These are phyloP conservation scores for Pisolithus microcarpus DNA, from an alignment of 768 basidiomycete species.

Conservation along the genomic window DNA sequence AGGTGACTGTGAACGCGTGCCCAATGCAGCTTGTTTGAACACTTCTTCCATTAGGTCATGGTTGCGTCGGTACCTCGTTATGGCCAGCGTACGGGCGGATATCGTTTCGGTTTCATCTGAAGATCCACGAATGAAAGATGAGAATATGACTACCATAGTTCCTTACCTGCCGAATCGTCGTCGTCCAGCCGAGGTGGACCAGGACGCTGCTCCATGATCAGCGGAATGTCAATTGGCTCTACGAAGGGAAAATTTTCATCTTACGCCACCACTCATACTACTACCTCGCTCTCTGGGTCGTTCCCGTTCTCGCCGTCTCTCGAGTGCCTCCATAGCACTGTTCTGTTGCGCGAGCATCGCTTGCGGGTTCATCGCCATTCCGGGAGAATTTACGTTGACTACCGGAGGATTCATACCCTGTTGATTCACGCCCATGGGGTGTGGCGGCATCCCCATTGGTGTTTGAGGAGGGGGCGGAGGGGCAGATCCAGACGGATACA, in stretches of 20 bases:
- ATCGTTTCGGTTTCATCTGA: slow-evolving; percentile 65
- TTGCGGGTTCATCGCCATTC: slow-evolving; percentile 34
- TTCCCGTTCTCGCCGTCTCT: slow-evolving; percentile 56
- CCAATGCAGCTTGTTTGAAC: slow-evolving; percentile 66
- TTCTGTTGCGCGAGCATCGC: slow-evolving; percentile 72
- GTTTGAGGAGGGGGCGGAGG: slow-evolving; percentile 25
- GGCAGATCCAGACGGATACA: slow-evolving; percentile 29
- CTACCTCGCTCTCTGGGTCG: slow-evolving; percentile 41
- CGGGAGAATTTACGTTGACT: slow-evolving; percentile 17
- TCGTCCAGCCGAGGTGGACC: slow-evolving; percentile 36
- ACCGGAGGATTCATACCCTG: slow-evolving; percentile 21
- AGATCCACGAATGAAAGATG: neutral
- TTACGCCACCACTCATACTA: slow-evolving; percentile 36
- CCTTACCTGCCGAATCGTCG: slow-evolving; percentile 60
- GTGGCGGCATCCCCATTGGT: slow-evolving; percentile 21
- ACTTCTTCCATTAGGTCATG: slow-evolving; percentile 83
- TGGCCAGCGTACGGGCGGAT: slow-evolving; percentile 63
- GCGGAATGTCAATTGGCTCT: neutral
- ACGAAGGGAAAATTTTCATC: slow-evolving; percentile 6
- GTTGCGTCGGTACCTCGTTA: slow-evolving; percentile 69
- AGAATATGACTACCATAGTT: neutral
- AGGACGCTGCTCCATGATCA: slow-evolving; percentile 20
- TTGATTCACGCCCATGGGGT: slow-evolving; percentile 19
- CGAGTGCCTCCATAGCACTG: slow-evolving; percentile 62
- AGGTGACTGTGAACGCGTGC: slow-evolving; percentile 15